These are phyloP conservation scores for Ottelia alismoides DNA, from an alignment of 106 monocot species.

Conservation along the genomic window DNA sequence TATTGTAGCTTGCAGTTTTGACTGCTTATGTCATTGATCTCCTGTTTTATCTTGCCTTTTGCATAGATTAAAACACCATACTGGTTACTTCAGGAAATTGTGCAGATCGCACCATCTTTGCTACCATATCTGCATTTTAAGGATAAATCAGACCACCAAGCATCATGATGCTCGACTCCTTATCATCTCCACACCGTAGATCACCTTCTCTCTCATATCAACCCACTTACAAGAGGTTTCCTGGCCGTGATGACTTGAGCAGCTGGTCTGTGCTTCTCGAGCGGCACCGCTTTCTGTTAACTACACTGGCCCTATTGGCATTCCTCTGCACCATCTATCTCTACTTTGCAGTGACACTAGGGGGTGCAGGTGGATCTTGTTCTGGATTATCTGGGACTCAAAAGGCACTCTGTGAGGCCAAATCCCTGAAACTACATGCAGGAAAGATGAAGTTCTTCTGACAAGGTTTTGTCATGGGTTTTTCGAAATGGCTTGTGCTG, in stretches of 20 bases:
- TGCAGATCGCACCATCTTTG: background rate
- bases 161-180: constrained; percentile 16
- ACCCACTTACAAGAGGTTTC: constrained; percentile 4
- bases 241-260: background rate
- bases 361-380: constrained; percentile 5
- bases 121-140: too few relatives aligned
- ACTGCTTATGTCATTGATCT: too few relatives aligned
- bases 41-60: too few relatives aligned
- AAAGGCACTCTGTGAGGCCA: constrained; percentile 9
- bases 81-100: too few relatives aligned
- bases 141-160: too few relatives aligned
- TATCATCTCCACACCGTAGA: constrained; percentile 15
- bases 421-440: background rate
- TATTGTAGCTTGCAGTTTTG: too few relatives aligned
- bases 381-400: constrained; percentile 3
- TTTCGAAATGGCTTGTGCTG: too few relatives aligned
- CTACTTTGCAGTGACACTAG: constrained; percentile 24
- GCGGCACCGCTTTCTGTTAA: constrained; percentile 19
- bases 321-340: constrained; percentile 22
- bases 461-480: too few relatives aligned
- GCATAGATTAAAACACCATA: too few relatives aligned
- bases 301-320: constrained; percentile 9
- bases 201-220: constrained; percentile 5
- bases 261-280: constrained; percentile 13
- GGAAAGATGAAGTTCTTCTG: constrained; percentile 12